Evolutionary conservation across 2,329 filamentous ascomycete genomes (phyloP), one percentile per base, ranked within the genome.

Genomic region (Aspergillus fumigatiaffinis): DNA sequence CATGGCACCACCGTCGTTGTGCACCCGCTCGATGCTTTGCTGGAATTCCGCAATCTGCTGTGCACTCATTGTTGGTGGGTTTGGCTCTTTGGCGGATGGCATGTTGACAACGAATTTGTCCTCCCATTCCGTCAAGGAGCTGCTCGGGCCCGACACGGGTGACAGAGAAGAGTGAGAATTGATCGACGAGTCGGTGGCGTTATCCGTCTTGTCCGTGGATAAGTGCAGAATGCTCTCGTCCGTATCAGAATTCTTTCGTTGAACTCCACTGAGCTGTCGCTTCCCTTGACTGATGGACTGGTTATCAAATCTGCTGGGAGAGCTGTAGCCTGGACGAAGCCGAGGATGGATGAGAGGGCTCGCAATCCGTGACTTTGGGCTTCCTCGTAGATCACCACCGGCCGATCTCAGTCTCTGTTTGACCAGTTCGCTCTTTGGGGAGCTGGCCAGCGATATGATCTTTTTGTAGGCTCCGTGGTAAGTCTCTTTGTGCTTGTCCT

Each of bases 51-150:
- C 50, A 38, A 77, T 76, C 55, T 78, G 72, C 32, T 73, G 66
- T 1, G 66, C 63, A 3, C 71, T 75, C 72, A 77, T 73, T 1
- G 65, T 70, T 4, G 73, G 70, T 3, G 75, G 75, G 47, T 74
- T 75, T 0, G 76, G 74, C 2, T 77, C 74, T 41, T 69, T 74
- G 3, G 75, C 74, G 21, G 73, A 73, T 4, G 75, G 75, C 74
- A 77, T 78, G 51, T 77, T 68, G 35, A 77, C 73, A 48, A 77
- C 74, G 58, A 77, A 77, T 63, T 66, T 68, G 56, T 78, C 75
- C 52, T 74, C 72, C 69, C 73, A 71, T 41, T 73, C 70, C 14
- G 67, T 71, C 25, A 68, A 62, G 0, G 70, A 72, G 28, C 65
- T 67, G 21, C 69, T 63, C 23, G 68, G 67, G 1, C 65, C 66